These are phyloP conservation scores for Ambrosiella beaveri DNA, from an alignment of 2,329 filamentous ascomycete species.

Conservation along the genomic window DNA sequence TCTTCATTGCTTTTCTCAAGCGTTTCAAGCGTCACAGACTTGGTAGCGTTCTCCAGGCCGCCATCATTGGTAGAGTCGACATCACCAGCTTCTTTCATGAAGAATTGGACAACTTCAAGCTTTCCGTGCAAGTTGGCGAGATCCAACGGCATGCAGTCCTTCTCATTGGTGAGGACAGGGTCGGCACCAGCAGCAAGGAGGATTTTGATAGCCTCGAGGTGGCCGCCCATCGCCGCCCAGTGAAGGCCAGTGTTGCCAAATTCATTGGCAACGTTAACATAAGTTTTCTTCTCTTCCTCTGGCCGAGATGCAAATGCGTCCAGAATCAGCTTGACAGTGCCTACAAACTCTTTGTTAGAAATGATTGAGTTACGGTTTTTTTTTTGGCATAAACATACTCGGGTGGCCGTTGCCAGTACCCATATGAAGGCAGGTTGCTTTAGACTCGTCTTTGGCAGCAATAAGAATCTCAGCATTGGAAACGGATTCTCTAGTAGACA, in stretches of 20 bases:
- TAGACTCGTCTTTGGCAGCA: slow-evolving; percentile 54
- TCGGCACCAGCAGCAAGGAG: slow-evolving; percentile 58
- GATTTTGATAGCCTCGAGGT: slow-evolving; percentile 61
- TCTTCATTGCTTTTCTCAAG: slow-evolving; percentile 9
- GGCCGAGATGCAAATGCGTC: slow-evolving; percentile 25
- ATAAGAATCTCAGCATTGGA: slow-evolving; percentile 46
- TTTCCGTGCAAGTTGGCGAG: slow-evolving; percentile 55
- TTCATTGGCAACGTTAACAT: slow-evolving; percentile 54
- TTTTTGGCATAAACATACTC: slow-evolving; percentile 32
- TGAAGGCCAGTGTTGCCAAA: slow-evolving; percentile 84
- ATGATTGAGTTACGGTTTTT: not conserved
- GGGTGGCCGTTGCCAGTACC: slow-evolving; percentile 77
- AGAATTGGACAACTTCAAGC: slow-evolving; percentile 45
- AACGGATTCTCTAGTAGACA: slow-evolving; percentile 44
- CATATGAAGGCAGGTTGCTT: slow-evolving; percentile 78
- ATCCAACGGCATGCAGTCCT: slow-evolving; percentile 66
- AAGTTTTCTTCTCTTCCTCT: slow-evolving; percentile 26
- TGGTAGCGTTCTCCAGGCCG: slow-evolving; percentile 17
- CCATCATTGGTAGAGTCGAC: slow-evolving; percentile 28
- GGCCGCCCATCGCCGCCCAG: slow-evolving; percentile 84
- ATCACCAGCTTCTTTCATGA: slow-evolving; percentile 30
- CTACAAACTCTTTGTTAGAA: slow-evolving; percentile 17
- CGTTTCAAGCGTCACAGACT: slow-evolving; percentile 12
- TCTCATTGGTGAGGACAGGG: slow-evolving; percentile 61
- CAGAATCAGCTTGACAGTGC: slow-evolving; percentile 28